Conservation (phyloP, 352 stramenopile genomes). For the Pythium brachiatum region DNA sequence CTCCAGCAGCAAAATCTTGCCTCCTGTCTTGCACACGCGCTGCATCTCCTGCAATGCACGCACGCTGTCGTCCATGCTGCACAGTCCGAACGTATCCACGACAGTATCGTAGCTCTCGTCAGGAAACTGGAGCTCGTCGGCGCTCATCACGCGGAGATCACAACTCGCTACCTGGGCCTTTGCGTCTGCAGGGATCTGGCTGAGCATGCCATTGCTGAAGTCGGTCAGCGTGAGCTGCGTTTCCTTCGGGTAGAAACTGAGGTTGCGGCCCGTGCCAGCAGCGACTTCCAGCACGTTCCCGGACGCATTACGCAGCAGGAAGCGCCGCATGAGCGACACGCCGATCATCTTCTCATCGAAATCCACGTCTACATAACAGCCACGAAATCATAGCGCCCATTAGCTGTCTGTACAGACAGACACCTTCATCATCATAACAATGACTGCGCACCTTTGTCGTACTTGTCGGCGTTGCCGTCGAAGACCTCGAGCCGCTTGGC, state of each 20-base stretch:
- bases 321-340: constrained; percentile 76
- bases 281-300: constrained; percentile 93
- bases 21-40: constrained; percentile 86
- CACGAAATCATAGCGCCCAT: not conserved
- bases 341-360: constrained; percentile 79
- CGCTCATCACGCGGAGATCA: constrained; percentile 59
- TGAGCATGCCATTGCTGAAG: constrained; percentile 73
- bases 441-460: constrained; percentile 52
- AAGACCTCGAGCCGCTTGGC: constrained; percentile 59
- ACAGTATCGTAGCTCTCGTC: constrained; percentile 91
- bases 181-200: constrained; percentile 38
- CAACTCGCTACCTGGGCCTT: constrained; percentile 26
- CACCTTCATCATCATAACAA: not conserved
- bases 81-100: constrained; percentile 96
- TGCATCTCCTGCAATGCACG: constrained; percentile 90
- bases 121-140: constrained; percentile 55
- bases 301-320: constrained; percentile 64
- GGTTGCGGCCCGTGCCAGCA: constrained; percentile 92
- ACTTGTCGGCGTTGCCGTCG: constrained; percentile 66
- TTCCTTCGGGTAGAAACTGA: constrained; percentile 82
- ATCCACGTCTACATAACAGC: constrained; percentile 46
- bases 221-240: constrained; percentile 63
- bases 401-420: too few species aligned
- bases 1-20: constrained; percentile 93
- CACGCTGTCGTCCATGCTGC: constrained; percentile 94